These are phyloP conservation scores for Coelastrella sp. DNA, from an alignment of 139 green algal species.

Conservation along the genomic window DNA sequence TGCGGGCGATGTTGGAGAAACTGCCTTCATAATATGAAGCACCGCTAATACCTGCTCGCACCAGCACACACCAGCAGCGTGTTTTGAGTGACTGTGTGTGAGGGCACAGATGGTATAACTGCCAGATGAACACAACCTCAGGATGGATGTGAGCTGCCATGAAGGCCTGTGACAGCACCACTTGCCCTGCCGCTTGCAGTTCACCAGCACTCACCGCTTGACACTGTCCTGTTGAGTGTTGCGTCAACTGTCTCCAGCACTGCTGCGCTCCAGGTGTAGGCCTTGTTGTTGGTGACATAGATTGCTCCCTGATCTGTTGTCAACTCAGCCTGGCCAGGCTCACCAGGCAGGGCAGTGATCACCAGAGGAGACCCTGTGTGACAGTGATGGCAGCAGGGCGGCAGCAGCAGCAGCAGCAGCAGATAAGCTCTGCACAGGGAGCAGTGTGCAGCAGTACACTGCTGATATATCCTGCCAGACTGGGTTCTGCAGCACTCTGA, in stretches of 20 bases:
- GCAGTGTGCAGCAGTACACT: background rate
- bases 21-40: constrained; percentile 98
- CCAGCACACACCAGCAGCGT: background rate
- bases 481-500: too few relatives aligned
- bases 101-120: too few relatives aligned
- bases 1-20: constrained; percentile 93
- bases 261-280: constrained; percentile 95
- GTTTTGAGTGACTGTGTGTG: too few relatives aligned
- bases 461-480: background rate
- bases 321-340: constrained; percentile 91
- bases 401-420: background rate
- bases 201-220: constrained; percentile 64
- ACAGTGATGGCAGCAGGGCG: too few relatives aligned
- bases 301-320: constrained; percentile 98
- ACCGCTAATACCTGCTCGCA: constrained; percentile 87
- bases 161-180: too few relatives aligned
- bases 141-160: too few relatives aligned
- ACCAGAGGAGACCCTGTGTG: constrained; percentile 79
- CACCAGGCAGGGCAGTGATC: constrained; percentile 78
- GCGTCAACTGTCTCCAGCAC: constrained; percentile 99
- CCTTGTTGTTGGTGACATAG: constrained; percentile 96
- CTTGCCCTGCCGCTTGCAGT: background rate
- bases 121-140: too few relatives aligned
- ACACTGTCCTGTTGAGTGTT: constrained; percentile 97
- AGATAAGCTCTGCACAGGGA: background rate